phyloP scores from a whole-genome alignment of 345 rosid species.

The Noccaea caerulescens region DNA sequence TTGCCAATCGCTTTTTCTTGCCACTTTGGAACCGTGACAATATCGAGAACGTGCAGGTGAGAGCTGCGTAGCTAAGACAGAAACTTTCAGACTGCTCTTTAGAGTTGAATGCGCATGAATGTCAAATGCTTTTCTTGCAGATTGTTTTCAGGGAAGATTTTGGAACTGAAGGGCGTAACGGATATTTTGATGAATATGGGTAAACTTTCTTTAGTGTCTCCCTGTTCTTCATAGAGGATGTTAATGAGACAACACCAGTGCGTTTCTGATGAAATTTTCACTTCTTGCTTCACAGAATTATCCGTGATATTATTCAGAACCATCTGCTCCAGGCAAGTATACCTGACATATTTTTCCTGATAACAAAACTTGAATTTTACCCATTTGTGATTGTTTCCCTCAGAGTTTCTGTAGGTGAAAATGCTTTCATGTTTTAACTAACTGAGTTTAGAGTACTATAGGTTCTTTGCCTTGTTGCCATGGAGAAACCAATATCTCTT shows the following conservation, averaged over 20 bases:
- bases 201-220: constrained; percentile 45
- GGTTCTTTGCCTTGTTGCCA: constrained; percentile 94
- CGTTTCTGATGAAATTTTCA: constrained; percentile 10
- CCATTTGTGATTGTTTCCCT: not conserved
- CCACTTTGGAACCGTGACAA: constrained; percentile 99
- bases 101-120: constrained; percentile 9
- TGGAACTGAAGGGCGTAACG: constrained; percentile 98
- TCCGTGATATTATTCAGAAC: constrained; percentile 97
- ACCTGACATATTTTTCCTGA: constrained; percentile 6
- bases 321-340: constrained; percentile 88
- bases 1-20: constrained; percentile 91
- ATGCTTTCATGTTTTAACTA: constrained; percentile 12
- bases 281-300: constrained; percentile 56
- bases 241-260: not conserved
- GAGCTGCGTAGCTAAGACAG: constrained; percentile 36
- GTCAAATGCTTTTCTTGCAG: constrained; percentile 44
- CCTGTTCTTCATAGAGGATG: not conserved
- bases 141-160: constrained; percentile 98
- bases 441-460: constrained; percentile 42
- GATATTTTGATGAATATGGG: constrained; percentile 99
- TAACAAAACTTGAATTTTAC: not conserved
- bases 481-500: constrained; percentile 98
- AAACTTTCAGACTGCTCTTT: not conserved
- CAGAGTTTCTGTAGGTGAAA: not conserved
- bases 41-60: constrained; percentile 91